Base-by-base conservation (phyloP, 371 early-diverging fungal species). In the Rhizopus stolonifer region DNA sequence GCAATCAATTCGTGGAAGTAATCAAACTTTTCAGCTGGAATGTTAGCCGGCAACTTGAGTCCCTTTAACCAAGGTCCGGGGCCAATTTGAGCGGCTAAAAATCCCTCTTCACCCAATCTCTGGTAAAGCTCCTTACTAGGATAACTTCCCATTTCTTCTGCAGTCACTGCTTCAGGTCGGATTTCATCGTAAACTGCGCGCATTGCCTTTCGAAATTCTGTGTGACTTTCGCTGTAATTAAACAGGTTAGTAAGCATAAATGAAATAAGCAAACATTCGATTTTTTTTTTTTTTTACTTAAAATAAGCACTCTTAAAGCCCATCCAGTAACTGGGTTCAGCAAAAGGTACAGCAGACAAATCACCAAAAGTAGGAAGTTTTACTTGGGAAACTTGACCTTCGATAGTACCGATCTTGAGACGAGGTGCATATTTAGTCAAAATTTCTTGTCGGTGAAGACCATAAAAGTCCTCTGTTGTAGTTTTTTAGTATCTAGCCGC, bases 1-100 rank as follows among this genome's bases (percentile, higher is more conserved):
- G 89, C 71, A 61, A 93, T 85, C 52, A 89, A 83, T 59, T 88
- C 79, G 47, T 89, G 90, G 80, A 93, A 93, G 25, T 79, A 70
- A 64, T 91, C 89, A 56, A 77, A 89, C 38, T 89, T 82, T 18
- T 68, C 79, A 14, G 77, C 69, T 4, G 56, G 51, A 21, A 87
- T 69, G 46, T 69, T 77, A 22, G 74, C 83, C 33, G 77, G 70
- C 3, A 76, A 39, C 46, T 65, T 54, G 22, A 60, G 34, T 3
- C 67, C 69, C 51, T 62, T 64, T 6, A 66, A 52, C 81, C 79
- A 58, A 42, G 66, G 65, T n/a, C 67, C 75, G 47, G 77, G 77
- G 61, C 91, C 91, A 26, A 78, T 75, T 17, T 87, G 71, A 22
- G 74, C 72, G 7, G 81, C 80, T 18, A 91, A 74, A 17, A 92